Conservation (phyloP, 352 stramenopile genomes). For the Achlya hypogyna region DNA sequence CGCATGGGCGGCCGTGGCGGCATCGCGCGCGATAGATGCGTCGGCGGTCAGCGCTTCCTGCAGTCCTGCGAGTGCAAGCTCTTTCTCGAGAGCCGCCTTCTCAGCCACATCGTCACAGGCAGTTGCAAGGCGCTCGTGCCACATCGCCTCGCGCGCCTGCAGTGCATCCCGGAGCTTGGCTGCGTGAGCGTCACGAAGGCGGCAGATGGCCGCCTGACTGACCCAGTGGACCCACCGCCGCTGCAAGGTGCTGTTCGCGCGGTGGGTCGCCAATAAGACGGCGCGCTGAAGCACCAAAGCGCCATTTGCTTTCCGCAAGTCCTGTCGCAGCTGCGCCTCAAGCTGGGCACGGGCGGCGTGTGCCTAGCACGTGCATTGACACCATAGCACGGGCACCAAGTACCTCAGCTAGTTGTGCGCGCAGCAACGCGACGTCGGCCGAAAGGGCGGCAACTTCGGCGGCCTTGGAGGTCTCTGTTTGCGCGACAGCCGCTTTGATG, state of each 20-base stretch:
- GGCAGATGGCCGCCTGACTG: not conserved
- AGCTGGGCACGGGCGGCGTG: not conserved
- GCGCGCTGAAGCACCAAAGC: not conserved
- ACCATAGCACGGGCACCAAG: too few relatives aligned
- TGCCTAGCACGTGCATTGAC: too few relatives aligned
- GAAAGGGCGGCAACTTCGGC: not conserved
- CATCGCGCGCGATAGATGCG: not conserved
- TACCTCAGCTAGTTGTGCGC: not conserved
- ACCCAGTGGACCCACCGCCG: not conserved
- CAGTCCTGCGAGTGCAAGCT: not conserved
- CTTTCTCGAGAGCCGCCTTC: slow-evolving; percentile 14
- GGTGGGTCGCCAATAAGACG: not conserved
- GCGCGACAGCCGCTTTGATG: slow-evolving; percentile 49
- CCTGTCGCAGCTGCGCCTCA: not conserved
- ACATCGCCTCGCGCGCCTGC: slow-evolving; percentile 3
- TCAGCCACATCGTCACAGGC: not conserved
- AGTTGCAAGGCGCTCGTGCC: slow-evolving; percentile 2
- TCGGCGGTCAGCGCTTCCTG: not conserved
- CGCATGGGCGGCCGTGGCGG: not conserved
- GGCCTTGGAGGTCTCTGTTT: slow-evolving; percentile 60
- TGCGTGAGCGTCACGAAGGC: not conserved
- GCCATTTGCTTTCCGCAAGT: not conserved
- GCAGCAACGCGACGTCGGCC: not conserved
- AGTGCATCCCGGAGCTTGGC: slow-evolving; percentile 1
- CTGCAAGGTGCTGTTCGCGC: not conserved